Evolutionary conservation across 805 yeast genomes (phyloP).

Genomic region (Yarrowia osloensis): DNA sequence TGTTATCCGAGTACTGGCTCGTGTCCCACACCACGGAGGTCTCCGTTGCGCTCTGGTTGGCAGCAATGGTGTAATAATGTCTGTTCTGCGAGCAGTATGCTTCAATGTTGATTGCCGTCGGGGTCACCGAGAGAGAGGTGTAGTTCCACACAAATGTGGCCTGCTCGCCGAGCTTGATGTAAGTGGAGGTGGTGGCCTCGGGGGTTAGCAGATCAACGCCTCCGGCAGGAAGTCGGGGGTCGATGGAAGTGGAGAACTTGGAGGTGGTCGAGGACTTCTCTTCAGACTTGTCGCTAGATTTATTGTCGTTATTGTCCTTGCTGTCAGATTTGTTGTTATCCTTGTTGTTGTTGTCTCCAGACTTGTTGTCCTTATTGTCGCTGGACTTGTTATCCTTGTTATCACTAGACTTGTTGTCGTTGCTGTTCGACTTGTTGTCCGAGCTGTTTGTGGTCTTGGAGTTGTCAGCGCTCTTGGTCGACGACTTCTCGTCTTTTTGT

Average conservation of each 20-base stretch:
- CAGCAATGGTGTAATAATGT: conserved; percentile 45
- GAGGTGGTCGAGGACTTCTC: conserved; percentile 33
- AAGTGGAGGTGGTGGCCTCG: conserved; percentile 42
- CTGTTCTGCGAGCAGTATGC: conserved; percentile 44
- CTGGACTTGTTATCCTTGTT: conserved; percentile 1
- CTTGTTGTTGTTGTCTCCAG: background rate
- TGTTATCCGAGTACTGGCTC: conserved; percentile 37
- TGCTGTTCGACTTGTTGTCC: background rate
- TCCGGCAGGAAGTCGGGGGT: conserved; percentile 45
- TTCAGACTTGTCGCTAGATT: background rate
- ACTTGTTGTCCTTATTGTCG: conserved; percentile 1
- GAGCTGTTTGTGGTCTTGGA: conserved; percentile 3
- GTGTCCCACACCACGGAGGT: conserved; percentile 46
- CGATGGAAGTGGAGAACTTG: conserved; percentile 38
- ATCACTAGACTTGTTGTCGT: background rate
- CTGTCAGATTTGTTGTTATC: background rate
- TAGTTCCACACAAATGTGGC: conserved; percentile 48
- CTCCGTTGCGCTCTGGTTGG: conserved; percentile 39
- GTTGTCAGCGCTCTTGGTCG: background rate
- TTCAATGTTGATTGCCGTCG: conserved; percentile 44
- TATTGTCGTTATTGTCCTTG: conserved; percentile 4
- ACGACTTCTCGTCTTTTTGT: conserved; percentile 7
- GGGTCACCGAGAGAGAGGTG: conserved; percentile 44
- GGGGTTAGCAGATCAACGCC: conserved; percentile 44
- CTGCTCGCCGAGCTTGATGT: conserved; percentile 44